These are phyloP conservation scores for Saccharomycopsis crataegensis DNA, from an alignment of 1,139 yeast species.

Conservation along the genomic window DNA sequence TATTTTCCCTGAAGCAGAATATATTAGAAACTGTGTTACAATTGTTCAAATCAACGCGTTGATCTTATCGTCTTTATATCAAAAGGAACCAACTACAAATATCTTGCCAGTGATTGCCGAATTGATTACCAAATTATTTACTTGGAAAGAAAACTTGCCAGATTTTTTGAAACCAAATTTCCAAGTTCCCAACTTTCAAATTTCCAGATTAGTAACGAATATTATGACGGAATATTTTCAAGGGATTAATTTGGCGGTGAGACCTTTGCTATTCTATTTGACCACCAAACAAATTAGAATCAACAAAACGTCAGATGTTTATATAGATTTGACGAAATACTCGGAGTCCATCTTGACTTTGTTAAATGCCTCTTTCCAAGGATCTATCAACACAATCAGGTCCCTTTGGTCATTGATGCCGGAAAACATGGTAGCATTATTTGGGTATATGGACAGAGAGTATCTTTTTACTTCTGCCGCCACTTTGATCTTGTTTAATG, in stretches of 20 bases:
- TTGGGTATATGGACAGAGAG: conserved; percentile 88
- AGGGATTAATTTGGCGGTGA: conserved; percentile 74
- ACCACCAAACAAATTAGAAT: conserved; percentile 61
- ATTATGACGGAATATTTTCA: conserved; percentile 82
- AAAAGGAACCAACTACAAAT: conserved; percentile 67
- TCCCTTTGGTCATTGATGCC: conserved; percentile 68
- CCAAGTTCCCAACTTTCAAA: conserved; percentile 44
- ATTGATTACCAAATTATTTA: conserved; percentile 58
- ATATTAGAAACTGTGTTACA: conserved; percentile 69
- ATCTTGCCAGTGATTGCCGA: conserved; percentile 69
- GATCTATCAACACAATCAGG: conserved; percentile 71
- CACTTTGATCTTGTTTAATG: conserved; percentile 65
- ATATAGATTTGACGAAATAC: conserved; percentile 60
- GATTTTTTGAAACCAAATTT: conserved; percentile 60
- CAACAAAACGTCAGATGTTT: conserved; percentile 43
- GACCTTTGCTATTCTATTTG: conserved; percentile 75
- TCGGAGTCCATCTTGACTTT: conserved; percentile 63
- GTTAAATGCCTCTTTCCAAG: conserved; percentile 75
- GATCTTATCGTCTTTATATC: conserved; percentile 63
- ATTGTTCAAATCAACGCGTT: conserved; percentile 77
- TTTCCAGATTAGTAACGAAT: conserved; percentile 65
- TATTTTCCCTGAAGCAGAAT: conserved; percentile 76
- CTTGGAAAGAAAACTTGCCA: conserved; percentile 66
- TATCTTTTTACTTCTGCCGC: conserved; percentile 77
- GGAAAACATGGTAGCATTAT: conserved; percentile 71